Evolutionary conservation across 129 eudicot species (phyloP).

Genomic region (Lactuca sativa): DNA sequence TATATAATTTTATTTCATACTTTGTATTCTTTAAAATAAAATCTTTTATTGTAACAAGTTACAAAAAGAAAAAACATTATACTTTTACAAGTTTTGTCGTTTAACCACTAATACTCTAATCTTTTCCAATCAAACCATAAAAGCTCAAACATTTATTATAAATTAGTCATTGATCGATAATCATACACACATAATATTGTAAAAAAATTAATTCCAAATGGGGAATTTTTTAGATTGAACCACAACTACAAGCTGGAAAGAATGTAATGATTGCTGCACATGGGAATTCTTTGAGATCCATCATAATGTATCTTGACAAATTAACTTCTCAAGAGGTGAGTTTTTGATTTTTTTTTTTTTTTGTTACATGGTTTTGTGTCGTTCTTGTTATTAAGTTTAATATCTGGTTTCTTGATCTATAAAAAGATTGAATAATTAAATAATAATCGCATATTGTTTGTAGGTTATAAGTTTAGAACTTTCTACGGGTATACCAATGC

Average conservation of each 20-base stretch:
- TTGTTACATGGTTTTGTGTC: neutral
- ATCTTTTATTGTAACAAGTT: no score
- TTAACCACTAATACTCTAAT: no score
- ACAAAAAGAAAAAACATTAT: no score
- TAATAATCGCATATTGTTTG: neutral
- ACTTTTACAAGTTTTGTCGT: no score
- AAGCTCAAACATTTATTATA: no score
- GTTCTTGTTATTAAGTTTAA: neutral
- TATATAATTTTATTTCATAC: neutral
- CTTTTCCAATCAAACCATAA: no score
- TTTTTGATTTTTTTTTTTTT: neutral
- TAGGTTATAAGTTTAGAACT: slow-evolving; percentile 97
- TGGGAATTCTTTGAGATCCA: slow-evolving; percentile 94
- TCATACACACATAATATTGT: neutral
- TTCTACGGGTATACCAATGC: slow-evolving; percentile 97
- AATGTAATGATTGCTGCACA: slow-evolving; percentile 98
- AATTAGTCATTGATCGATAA: no score
- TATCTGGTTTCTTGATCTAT: neutral
- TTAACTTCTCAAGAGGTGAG: slow-evolving; percentile 86
- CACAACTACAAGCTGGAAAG: slow-evolving; percentile 76
- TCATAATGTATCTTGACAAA: slow-evolving; percentile 93
- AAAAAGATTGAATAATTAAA: no score
- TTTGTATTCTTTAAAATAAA: neutral
- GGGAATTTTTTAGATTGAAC: slow-evolving; percentile 61
- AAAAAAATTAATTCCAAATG: slow-evolving; percentile 11